Conservation (phyloP, 306 rosid species). For the Echinosophora koreensis region DNA sequence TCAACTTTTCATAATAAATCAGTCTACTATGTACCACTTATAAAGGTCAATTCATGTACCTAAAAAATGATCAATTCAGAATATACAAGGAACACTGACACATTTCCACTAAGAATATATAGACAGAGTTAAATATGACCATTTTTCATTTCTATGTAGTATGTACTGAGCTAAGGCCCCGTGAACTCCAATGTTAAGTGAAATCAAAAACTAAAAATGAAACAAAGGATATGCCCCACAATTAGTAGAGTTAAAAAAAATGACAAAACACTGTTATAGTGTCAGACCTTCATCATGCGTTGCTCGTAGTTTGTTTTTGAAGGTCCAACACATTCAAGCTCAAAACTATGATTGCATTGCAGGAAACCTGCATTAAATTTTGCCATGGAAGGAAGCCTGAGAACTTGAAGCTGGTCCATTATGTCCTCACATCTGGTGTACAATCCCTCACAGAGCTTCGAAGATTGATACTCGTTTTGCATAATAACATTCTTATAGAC, state of each 20-base stretch:
- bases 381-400: slow-evolving; percentile 94
- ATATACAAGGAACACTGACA: not conserved
- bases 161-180: not conserved
- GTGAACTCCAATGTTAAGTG: not conserved
- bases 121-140: not conserved
- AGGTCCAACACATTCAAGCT: slow-evolving; percentile 84
- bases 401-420: slow-evolving; percentile 95
- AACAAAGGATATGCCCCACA: not conserved
- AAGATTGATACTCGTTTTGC: slow-evolving; percentile 80
- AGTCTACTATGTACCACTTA: slow-evolving; percentile 12
- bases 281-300: slow-evolving; percentile 84
- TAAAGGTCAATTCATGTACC: not conserved
- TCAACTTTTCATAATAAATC: slow-evolving; percentile 16
- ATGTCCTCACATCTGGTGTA: slow-evolving; percentile 87
- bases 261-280: not conserved
- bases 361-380: slow-evolving; percentile 92
- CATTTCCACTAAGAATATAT: slow-evolving; percentile 13
- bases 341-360: slow-evolving; percentile 87
- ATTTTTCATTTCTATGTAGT: slow-evolving; percentile 10
- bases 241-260: not conserved
- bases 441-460: slow-evolving; percentile 85
- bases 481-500: slow-evolving; percentile 64
- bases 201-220: not conserved
- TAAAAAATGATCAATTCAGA: not conserved
- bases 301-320: slow-evolving; percentile 77